phyloP scores from a whole-genome alignment of 108 stramenopile genomes.

The Aurantiochytrium sp. region DNA sequence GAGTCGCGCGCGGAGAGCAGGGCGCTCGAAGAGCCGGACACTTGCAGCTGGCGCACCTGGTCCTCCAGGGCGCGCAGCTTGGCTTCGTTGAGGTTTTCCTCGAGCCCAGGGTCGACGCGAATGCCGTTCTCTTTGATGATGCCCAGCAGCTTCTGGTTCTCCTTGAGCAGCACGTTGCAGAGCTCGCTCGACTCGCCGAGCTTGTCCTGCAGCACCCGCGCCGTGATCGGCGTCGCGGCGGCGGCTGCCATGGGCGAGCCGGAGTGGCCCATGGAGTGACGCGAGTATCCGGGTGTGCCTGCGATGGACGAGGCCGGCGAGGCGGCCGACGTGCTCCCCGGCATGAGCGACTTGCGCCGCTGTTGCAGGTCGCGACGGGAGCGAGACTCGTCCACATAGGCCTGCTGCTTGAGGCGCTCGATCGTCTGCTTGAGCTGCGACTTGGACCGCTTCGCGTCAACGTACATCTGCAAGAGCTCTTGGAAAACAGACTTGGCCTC shows the following conservation, averaged over 20 bases:
- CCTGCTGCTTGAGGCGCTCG: neutral
- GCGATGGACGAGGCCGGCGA: neutral
- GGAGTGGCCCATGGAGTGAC: neutral
- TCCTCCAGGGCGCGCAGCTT: neutral
- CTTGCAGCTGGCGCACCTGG: neutral
- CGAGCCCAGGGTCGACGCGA: neutral
- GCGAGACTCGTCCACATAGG: neutral
- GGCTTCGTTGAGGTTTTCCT: neutral
- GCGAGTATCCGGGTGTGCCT: neutral
- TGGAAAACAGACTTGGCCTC: neutral
- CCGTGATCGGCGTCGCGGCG: neutral
- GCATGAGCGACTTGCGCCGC: constrained; percentile 22
- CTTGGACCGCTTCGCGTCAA: neutral
- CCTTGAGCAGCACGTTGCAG: neutral
- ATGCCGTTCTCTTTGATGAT: neutral
- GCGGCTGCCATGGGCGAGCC: neutral
- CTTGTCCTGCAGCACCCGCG: neutral
- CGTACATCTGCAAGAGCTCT: constrained; percentile 3
- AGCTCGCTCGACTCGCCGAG: neutral
- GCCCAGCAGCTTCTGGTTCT: neutral
- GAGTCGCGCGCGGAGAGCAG: neutral
- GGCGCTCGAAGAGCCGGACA: neutral
- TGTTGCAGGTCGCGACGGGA: neutral
- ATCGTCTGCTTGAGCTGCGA: neutral
- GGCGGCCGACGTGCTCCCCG: neutral